Evolutionary conservation across 2,329 filamentous ascomycete genomes (phyloP).

Genomic region (Beauveria sp.): DNA sequence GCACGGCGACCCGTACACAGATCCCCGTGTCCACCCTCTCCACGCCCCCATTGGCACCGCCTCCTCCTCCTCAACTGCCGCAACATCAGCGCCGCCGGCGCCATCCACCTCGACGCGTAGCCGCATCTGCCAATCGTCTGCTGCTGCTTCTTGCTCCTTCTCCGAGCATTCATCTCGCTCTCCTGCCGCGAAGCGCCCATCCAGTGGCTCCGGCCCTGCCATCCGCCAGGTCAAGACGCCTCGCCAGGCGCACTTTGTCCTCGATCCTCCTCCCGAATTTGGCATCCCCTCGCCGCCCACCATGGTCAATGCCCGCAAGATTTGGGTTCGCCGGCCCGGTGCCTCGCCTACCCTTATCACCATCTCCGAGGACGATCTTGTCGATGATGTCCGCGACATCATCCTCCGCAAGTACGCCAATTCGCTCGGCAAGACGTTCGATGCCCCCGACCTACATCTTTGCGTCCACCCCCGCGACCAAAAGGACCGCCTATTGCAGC

Average conservation of each 20-base stretch:
- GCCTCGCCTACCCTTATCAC: constrained; percentile 82
- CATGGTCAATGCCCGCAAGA: constrained; percentile 63
- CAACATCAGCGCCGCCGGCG: background rate
- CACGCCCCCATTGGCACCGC: constrained; percentile 16
- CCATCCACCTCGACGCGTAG: background rate
- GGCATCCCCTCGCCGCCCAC: constrained; percentile 19
- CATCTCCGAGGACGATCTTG: constrained; percentile 79
- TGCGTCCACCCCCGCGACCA: constrained; percentile 67
- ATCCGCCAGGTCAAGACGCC: constrained; percentile 14
- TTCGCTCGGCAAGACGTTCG: constrained; percentile 79
- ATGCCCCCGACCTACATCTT: constrained; percentile 81
- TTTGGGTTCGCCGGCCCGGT: constrained; percentile 87
- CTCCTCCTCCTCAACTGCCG: constrained; percentile 4
- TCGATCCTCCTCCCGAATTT: constrained; percentile 25
- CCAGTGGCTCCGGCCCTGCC: constrained; percentile 21
- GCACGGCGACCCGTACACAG: constrained; percentile 1
- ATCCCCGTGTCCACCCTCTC: constrained; percentile 19
- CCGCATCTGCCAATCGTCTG: background rate
- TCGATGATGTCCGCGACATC: constrained; percentile 89
- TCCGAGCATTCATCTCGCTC: background rate
- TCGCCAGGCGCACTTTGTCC: constrained; percentile 11
- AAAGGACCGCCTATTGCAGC: constrained; percentile 64
- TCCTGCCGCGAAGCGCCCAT: background rate
- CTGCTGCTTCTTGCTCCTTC: background rate
- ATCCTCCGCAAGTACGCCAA: constrained; percentile 92